Conservation (phyloP, 2,329 filamentous ascomycete species). For the Sarocladium brachiariae region DNA sequence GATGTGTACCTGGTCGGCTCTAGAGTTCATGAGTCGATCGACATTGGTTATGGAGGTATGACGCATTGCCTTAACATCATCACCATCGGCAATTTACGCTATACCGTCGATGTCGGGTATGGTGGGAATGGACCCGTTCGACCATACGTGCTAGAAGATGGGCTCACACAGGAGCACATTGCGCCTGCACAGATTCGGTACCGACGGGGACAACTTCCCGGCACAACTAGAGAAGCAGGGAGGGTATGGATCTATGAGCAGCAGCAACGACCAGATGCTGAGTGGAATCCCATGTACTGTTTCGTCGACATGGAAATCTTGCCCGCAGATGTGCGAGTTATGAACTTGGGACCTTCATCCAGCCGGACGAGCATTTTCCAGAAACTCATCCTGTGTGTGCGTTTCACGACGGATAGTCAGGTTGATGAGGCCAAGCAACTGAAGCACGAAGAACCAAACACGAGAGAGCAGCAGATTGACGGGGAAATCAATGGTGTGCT, state of each 20-base stretch:
- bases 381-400: constrained; percentile 26
- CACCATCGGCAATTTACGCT: constrained; percentile 12
- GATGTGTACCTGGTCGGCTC: constrained; percentile 19
- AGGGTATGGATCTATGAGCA: constrained; percentile 20
- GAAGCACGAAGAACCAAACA: background rate
- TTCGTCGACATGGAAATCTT: constrained; percentile 38
- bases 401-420: constrained; percentile 31
- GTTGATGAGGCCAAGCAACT: background rate
- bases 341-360: constrained; percentile 29
- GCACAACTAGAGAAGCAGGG: background rate
- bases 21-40: constrained; percentile 15
- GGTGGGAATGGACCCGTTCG: constrained; percentile 17
- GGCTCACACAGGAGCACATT: constrained; percentile 12
- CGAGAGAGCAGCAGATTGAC: background rate
- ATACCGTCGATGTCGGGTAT: constrained; percentile 19
- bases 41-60: constrained; percentile 17
- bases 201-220: constrained; percentile 10
- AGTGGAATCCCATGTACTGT: constrained; percentile 36
- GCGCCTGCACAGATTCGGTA: constrained; percentile 27
- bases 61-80: constrained; percentile 22
- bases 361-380: constrained; percentile 28
- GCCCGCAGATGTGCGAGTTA: constrained; percentile 30
- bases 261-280: constrained; percentile 18
- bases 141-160: constrained; percentile 13
- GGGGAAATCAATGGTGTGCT: constrained; percentile 9